Base-by-base conservation (phyloP, 129 eudicot genomes). In the Lactuca sativa region DNA sequence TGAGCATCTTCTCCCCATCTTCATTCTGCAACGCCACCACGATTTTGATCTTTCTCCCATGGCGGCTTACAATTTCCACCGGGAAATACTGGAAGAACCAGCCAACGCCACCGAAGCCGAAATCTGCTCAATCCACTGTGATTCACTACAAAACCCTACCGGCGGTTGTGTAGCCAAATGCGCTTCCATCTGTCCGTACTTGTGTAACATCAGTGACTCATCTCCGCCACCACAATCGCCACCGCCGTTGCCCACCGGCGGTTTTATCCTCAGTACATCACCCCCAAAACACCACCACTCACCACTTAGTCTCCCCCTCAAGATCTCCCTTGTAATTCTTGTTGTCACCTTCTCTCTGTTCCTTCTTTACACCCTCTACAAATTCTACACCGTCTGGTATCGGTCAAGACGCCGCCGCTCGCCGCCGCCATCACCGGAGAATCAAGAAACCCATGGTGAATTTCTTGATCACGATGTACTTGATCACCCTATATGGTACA, bases 401-500 rank as follows among this genome's bases (percentile, higher is more conserved):
- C 59, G 66, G 4, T 64, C 80, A 3, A 25, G 89, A 33, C 37
- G 79, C 54, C 75, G 76, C 48, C 80, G 55, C 43, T n/a, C 54
- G 7, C 81, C 71, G 58, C 60, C 68, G 52, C 48, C 67, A 33
- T 4, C 78, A 15, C 65, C 71, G 44, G 68, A 70, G 3, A 67
- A 49, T 70, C 70, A 74, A 74, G 80, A 80, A 47, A 69, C 51
- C 21, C 62, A 25, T 31, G 81, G 66, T 5, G 90, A 80, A 38
- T 80, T 77, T 21, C 56, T 77, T 31, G 84, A 84, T 41, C 82
- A 83, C 5, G 81, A 80, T 40, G 64, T 75, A 3, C 56, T 80
- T n/a, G 87, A 79, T 62, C 85, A 87, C 37, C 90, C 85, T 3
- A 56, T 84, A 4, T 84, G 95, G 95, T 80, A 84, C 56, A 88